Evolutionary conservation across 495 filamentous ascomycete genomes (phyloP).

Genomic region (Lophiostoma macrostomum): DNA sequence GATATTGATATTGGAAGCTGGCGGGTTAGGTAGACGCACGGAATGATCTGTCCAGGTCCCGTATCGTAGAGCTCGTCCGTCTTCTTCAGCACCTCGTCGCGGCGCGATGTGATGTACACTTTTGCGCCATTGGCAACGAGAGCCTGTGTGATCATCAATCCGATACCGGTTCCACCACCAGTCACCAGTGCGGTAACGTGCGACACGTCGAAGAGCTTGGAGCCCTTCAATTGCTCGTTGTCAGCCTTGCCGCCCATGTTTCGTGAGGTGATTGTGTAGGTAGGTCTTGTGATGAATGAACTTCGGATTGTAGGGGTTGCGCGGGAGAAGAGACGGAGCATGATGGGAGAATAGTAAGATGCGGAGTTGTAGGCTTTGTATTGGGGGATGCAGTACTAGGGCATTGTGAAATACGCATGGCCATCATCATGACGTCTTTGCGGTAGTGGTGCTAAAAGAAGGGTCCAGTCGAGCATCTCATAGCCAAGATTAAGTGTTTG

Average conservation of each 20-base stretch:
- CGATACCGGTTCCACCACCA: constrained; percentile 47
- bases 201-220: constrained; percentile 41
- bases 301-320: background rate
- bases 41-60: constrained; percentile 31
- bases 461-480: too few relatives aligned
- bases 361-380: background rate
- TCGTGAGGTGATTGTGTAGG: constrained; percentile 2
- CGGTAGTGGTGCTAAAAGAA: too few relatives aligned
- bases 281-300: constrained; percentile 2
- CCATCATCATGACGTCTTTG: too few relatives aligned
- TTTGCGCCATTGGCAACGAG: constrained; percentile 76
- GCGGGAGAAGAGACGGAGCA: constrained; percentile 17
- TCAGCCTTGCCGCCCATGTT: constrained; percentile 27
- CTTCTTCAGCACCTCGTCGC: constrained; percentile 36
- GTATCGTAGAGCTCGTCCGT: constrained; percentile 34
- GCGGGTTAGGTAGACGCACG: constrained; percentile 4
- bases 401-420: too few relatives aligned
- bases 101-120: constrained; percentile 42
- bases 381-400: too few relatives aligned
- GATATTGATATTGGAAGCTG: background rate
- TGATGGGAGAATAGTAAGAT: background rate
- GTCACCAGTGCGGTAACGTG: constrained; percentile 40
- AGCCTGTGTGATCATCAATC: constrained; percentile 77
- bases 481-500: too few relatives aligned
- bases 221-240: constrained; percentile 34